A percentile compares a stretch with the other conserved stretches of the same genome.
These are phyloP conservation scores for Dothistroma septosporum DNA, from an alignment of 2,329 filamentous ascomycete genomes.

Conservation along the genomic window DNA sequence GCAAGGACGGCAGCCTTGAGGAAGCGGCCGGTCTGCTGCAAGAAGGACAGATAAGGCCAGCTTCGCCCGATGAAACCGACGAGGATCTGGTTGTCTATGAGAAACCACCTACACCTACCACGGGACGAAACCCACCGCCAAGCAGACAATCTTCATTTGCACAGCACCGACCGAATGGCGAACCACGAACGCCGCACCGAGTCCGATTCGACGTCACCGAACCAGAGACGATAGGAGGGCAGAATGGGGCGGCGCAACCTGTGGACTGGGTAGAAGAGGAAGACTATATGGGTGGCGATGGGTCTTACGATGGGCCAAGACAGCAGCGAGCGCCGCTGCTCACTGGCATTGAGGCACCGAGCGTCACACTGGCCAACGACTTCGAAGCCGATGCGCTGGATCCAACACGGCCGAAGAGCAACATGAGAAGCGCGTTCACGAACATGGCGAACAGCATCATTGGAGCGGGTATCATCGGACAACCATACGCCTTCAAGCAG, in stretches of 20 bases:
- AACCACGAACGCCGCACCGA: slow-evolving; percentile 63
- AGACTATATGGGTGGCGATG: slow-evolving; percentile 52
- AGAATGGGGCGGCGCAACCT: slow-evolving; percentile 21
- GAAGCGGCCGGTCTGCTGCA: slow-evolving; percentile 32
- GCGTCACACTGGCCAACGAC: slow-evolving; percentile 64
- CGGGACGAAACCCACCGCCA: slow-evolving; percentile 14
- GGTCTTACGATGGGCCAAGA: slow-evolving; percentile 32
- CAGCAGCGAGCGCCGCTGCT: slow-evolving; percentile 64
- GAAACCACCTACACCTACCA: slow-evolving; percentile 13
- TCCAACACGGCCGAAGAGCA: slow-evolving; percentile 71
- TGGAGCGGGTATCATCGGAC: slow-evolving; percentile 66
- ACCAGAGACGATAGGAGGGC: slow-evolving; percentile 24
- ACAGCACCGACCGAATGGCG: slow-evolving; percentile 45
- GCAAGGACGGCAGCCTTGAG: slow-evolving; percentile 23
- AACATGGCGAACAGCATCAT: slow-evolving; percentile 99
- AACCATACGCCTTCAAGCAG: slow-evolving; percentile 94
- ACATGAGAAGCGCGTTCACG: slow-evolving; percentile 87
- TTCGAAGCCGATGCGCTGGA: slow-evolving; percentile 55
- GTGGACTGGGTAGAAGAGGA: slow-evolving; percentile 55
- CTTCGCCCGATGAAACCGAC: slow-evolving; percentile 27
- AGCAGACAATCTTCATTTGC: slow-evolving; percentile 43
- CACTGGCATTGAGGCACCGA: slow-evolving; percentile 78
- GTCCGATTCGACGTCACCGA: slow-evolving; percentile 65
- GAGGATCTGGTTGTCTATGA: slow-evolving; percentile 23
- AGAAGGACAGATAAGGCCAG: slow-evolving; percentile 12